Evolutionary conservation across 257 asterid species (phyloP).

Genomic region (Penstemon newberryi): DNA sequence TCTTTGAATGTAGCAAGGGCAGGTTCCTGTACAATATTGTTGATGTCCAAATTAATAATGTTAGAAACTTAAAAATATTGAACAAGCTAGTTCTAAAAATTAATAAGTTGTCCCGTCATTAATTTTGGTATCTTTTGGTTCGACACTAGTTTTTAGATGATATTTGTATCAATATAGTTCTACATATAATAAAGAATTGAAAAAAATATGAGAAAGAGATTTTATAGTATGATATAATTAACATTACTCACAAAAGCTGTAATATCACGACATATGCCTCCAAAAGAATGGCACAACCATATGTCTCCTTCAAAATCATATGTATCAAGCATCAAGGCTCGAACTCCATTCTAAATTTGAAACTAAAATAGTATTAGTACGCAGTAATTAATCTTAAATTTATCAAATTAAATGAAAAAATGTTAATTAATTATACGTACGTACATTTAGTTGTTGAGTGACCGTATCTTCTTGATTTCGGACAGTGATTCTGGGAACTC

Average conservation of each 20-base stretch:
- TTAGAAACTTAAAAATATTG: no score
- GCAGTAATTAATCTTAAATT: neutral
- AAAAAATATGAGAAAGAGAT: no score
- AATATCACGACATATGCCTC: conserved; percentile 54
- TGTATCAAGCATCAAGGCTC: conserved; percentile 75
- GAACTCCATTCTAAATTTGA: conserved; percentile 61
- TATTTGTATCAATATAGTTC: no score
- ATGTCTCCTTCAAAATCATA: conserved; percentile 66
- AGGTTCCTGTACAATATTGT: conserved; percentile 39
- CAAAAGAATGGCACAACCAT: conserved; percentile 85
- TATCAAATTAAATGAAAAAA: neutral
- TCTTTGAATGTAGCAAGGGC: conserved; percentile 62
- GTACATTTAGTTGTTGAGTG: conserved; percentile 65
- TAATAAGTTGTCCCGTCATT: no score
- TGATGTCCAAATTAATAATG: no score
- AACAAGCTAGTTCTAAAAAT: no score
- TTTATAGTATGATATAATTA: no score
- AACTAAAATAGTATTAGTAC: neutral
- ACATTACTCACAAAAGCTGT: conserved; percentile 64
- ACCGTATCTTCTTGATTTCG: conserved; percentile 66
- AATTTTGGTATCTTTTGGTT: no score
- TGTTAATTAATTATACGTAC: neutral
- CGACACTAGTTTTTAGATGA: no score
- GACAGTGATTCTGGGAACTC: conserved; percentile 55
- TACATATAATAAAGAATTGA: no score